These are phyloP conservation scores for Byssothecium circinans DNA, from an alignment of 2,329 filamentous ascomycete genomes.

Conservation along the genomic window DNA sequence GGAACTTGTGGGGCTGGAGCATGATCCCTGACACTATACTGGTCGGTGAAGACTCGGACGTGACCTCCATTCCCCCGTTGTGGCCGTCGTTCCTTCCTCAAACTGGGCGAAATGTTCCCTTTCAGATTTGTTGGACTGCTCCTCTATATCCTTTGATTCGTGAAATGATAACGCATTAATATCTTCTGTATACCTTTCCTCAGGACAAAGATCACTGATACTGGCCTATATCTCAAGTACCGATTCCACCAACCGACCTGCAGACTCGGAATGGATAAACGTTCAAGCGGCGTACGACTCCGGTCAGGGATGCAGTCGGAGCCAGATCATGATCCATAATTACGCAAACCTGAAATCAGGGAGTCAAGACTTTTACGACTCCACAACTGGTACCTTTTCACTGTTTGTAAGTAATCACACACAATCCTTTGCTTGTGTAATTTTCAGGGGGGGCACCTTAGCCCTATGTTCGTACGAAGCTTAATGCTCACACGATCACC, in stretches of 20 bases:
- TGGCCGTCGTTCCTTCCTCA: not conserved
- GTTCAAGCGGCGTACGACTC: not conserved
- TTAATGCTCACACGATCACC: not conserved
- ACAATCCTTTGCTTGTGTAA: too few relatives aligned
- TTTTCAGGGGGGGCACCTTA: too few relatives aligned
- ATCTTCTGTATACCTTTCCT: not conserved
- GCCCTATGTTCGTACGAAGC: too few relatives aligned
- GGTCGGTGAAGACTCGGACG: conserved; percentile 14
- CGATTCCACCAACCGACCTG: too few relatives aligned
- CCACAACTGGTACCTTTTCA: too few relatives aligned
- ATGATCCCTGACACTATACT: conserved; percentile 9
- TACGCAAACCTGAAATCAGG: not conserved
- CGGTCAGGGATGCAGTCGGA: not conserved
- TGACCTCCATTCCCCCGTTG: not conserved
- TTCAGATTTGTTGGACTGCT: not conserved
- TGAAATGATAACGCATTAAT: too few relatives aligned
- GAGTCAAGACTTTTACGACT: not conserved
- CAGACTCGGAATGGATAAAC: not conserved
- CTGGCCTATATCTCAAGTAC: too few relatives aligned
- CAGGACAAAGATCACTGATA: not conserved
- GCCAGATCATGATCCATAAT: not conserved
- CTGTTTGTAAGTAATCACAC: too few relatives aligned
- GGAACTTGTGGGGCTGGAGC: conserved; percentile 24
- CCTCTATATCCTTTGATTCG: not conserved
- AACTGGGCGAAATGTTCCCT: not conserved